phyloP scores from a whole-genome alignment of 176 grass and related monocot genomes.

The Urochloa ruziziensis region DNA sequence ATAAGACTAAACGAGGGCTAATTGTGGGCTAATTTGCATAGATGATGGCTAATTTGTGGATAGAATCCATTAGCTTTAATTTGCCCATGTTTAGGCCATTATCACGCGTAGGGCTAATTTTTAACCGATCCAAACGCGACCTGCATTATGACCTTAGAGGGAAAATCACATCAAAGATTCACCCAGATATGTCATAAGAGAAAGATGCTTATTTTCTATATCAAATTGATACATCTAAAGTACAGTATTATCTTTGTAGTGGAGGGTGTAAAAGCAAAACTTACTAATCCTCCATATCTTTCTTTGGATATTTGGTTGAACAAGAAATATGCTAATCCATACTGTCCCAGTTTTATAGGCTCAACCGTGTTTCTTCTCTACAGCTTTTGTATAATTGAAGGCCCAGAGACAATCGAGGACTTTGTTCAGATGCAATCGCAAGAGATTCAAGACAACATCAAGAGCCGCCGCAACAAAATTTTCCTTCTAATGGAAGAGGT shows the following conservation, averaged over 20 bases:
- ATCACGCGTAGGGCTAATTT: no score
- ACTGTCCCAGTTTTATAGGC: not conserved
- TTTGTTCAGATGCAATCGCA: slow-evolving; percentile 78
- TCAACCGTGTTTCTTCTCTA: slow-evolving; percentile 2
- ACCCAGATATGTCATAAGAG: not conserved
- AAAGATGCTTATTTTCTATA: not conserved
- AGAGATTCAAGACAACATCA: slow-evolving; percentile 86
- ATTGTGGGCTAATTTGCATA: no score
- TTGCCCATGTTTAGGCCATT: no score
- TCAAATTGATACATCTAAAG: not conserved
- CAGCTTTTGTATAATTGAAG: slow-evolving; percentile 98
- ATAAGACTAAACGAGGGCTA: no score
- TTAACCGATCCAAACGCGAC: no score
- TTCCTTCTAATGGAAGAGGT: slow-evolving; percentile 99
- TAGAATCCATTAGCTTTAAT: no score
- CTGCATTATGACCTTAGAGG: not conserved
- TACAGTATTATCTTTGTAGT: not conserved
- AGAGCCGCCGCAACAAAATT: slow-evolving; percentile 78
- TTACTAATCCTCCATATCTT: not conserved
- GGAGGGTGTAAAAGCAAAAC: not conserved
- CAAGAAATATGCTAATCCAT: not conserved
- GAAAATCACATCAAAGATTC: not conserved
- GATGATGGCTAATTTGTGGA: no score
- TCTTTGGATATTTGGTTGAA: not conserved
- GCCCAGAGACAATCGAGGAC: slow-evolving; percentile 77